Evolutionary conservation across 2,329 filamentous ascomycete genomes (phyloP).

Genomic region (Alternaria gansuensis): DNA sequence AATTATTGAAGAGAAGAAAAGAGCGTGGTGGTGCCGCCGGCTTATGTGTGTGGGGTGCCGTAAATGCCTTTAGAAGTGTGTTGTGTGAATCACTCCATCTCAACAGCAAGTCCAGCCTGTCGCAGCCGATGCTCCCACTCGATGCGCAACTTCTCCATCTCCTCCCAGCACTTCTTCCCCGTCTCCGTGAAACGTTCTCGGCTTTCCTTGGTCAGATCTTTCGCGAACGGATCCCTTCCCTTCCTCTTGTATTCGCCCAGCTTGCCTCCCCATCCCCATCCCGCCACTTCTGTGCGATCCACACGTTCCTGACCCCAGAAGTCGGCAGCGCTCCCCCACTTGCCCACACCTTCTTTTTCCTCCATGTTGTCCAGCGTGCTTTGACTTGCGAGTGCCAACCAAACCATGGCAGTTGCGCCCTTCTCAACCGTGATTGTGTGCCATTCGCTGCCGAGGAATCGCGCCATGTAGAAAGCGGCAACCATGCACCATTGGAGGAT

Average conservation of each 20-base stretch:
- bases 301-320: constrained; percentile 67
- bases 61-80: neutral
- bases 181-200: constrained; percentile 69
- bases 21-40: neutral
- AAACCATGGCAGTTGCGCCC: constrained; percentile 78
- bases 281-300: constrained; percentile 82
- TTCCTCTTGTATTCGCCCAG: constrained; percentile 62
- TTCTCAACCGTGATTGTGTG: constrained; percentile 79
- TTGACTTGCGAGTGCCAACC: constrained; percentile 75
- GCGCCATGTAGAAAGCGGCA: constrained; percentile 72
- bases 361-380: constrained; percentile 67
- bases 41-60: neutral
- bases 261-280: constrained; percentile 76
- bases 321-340: constrained; percentile 85
- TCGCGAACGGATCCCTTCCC: constrained; percentile 66
- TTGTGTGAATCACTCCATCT: constrained; percentile 32
- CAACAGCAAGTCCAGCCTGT: constrained; percentile 50
- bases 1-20: neutral
- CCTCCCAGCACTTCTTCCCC: constrained; percentile 70
- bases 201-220: constrained; percentile 68
- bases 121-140: constrained; percentile 65
- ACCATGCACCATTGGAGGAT: constrained; percentile 76
- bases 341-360: constrained; percentile 65
- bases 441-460: constrained; percentile 87
- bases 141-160: constrained; percentile 75